Base-by-base conservation (phyloP, 495 filamentous ascomycete species). In the Aspergillus affinis region DNA sequence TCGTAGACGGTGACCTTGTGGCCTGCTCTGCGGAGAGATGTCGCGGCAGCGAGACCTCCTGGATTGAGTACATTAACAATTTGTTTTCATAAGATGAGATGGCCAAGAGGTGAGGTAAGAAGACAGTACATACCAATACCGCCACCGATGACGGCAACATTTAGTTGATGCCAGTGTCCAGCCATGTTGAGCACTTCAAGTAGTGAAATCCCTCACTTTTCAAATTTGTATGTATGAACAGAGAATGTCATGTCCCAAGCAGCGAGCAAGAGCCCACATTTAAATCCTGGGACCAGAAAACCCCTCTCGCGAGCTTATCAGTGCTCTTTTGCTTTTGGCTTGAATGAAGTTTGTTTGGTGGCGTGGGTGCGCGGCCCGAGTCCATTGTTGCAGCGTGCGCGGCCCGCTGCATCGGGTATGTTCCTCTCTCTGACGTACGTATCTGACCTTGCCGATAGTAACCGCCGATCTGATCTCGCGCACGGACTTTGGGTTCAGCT, bases 21-120 rank as follows among this genome's bases (percentile, higher is more conserved):
- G 41, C 87, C 88, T n/a, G 86, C 81, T 23, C 88, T 81, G 12
- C 80, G 78, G 26, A 85, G 75, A 10, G 86, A 75, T 60, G 90
- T 87, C 1, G 86, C 85, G 2, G 82, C 81, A 10, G 82, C 82
- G 50, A 92, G 76, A 7, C 88, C 88, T n/a, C 85, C 85, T 49
- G 6, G 15, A 12, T 10, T 10, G 13, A 15, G 13, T 15, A 5
- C 1, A 15, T 41, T 13, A 41, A 15, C 36, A 41, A 3, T 12
- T 32, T 8, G 7, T 3, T 32, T 6, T 7, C 6, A 32, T 32
- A 1, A 10, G 10, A 41, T 41, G 29, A 3, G 29, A 32, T 15
- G 10, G 15, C 23, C 23, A 41, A 13, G 13, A 41, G 13, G 36
- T 4, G 13, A 41, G 15, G 23, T 26, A 4, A 15, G 13, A 41